These are phyloP conservation scores for Kalaharituber pfeilii DNA, from an alignment of 2,329 filamentous ascomycete species.

Conservation along the genomic window DNA sequence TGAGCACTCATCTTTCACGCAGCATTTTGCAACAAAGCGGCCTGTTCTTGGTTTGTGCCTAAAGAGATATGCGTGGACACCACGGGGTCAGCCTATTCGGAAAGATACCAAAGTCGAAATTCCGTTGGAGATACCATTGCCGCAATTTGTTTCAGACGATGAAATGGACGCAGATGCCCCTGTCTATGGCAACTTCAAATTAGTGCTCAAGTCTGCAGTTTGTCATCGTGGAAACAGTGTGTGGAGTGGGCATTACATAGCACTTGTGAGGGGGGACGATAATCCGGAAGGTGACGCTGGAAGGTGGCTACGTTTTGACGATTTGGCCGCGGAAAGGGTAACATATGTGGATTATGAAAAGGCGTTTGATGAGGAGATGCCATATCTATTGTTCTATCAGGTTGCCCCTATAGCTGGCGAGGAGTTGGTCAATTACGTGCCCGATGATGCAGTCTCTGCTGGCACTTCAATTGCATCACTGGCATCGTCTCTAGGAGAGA, in stretches of 20 bases:
- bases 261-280: constrained; percentile 59
- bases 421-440: constrained; percentile 23
- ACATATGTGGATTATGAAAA: constrained; percentile 59
- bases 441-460: constrained; percentile 1
- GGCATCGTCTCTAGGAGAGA: not conserved
- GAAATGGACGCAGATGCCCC: constrained; percentile 43
- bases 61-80: constrained; percentile 68
- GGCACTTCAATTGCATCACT: not conserved
- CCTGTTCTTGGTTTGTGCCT: constrained; percentile 85
- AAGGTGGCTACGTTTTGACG: constrained; percentile 84
- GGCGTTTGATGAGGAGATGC: constrained; percentile 68
- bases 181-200: constrained; percentile 75
- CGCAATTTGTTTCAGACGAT: constrained; percentile 77
- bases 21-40: constrained; percentile 63
- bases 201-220: constrained; percentile 77
- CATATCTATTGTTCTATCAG: constrained; percentile 90
- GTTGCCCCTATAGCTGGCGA: constrained; percentile 72
- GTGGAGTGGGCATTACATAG: constrained; percentile 79
- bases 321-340: constrained; percentile 58
- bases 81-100: constrained; percentile 49
- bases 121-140: constrained; percentile 62
- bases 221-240: constrained; percentile 78
- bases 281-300: constrained; percentile 42
- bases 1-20: constrained; percentile 37
- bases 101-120: constrained; percentile 81